Conservation (phyloP, 2,329 filamentous ascomycete genomes). For the Alternaria sp. region DNA sequence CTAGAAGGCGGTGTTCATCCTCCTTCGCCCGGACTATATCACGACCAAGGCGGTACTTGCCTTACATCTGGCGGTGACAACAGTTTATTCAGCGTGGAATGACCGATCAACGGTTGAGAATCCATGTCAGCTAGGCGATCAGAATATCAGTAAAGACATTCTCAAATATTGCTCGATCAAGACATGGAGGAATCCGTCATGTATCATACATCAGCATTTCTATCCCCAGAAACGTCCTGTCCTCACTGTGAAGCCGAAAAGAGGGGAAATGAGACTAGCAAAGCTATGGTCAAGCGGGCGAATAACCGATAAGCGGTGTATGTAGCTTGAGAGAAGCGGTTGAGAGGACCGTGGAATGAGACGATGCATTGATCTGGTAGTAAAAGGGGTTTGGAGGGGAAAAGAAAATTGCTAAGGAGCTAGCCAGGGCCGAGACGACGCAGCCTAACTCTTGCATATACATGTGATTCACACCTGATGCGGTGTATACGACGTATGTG, state of each 20-base stretch:
- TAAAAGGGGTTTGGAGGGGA: not conserved
- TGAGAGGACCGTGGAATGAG: not conserved
- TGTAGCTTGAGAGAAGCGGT: not conserved
- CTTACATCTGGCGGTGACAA: slow-evolving; percentile 1
- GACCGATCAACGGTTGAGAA: not conserved
- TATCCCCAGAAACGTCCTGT: not conserved
- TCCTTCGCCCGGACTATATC: not conserved
- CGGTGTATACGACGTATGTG: not conserved
- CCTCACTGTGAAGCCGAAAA: not conserved
- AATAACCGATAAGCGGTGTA: not conserved
- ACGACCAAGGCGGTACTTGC: not conserved
- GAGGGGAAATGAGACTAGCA: not conserved
- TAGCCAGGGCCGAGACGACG: not conserved
- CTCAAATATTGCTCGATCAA: not conserved
- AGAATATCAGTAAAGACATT: too few relatives aligned
- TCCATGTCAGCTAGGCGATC: not conserved
- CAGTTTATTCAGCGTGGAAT: not conserved
- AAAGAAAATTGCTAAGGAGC: not conserved
- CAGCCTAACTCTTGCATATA: not conserved
- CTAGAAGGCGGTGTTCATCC: not conserved
- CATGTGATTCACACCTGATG: not conserved
- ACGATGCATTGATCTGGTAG: not conserved
- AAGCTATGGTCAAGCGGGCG: not conserved
- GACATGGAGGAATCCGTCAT: not conserved
- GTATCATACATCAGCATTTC: not conserved